Conservation (phyloP, 352 stramenopile species). For the Thraustochytrium striatum region DNA sequence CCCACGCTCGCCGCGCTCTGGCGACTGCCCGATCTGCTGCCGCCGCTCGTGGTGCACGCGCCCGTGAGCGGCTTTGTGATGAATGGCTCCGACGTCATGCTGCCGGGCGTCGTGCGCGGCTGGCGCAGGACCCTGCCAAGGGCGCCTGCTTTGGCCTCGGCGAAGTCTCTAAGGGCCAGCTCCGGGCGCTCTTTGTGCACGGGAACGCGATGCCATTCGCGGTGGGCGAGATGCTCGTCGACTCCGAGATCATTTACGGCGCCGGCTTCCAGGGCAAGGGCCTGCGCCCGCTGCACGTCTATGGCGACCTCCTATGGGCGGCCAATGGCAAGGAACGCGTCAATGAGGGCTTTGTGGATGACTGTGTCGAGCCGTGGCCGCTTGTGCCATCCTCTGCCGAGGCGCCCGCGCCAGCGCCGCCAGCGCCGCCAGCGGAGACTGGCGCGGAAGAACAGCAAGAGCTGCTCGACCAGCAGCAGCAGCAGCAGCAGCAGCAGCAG, state of each 20-base stretch:
- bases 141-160: slow-evolving; percentile 21
- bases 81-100: slow-evolving; percentile 10
- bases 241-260: slow-evolving; percentile 22
- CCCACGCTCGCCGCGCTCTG: slow-evolving; percentile 12
- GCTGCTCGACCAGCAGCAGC: not conserved
- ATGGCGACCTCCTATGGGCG: slow-evolving; percentile 24
- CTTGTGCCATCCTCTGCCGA: not conserved
- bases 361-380: not conserved
- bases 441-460: not conserved
- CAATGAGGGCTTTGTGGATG: slow-evolving; percentile 28
- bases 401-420: not conserved
- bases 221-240: slow-evolving; percentile 31
- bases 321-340: not conserved
- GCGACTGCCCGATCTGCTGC: slow-evolving; percentile 4
- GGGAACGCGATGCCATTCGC: not conserved
- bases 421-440: not conserved
- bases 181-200: not conserved
- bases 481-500: not conserved
- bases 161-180: slow-evolving; percentile 9
- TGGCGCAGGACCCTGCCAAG: not conserved
- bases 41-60: slow-evolving; percentile 8
- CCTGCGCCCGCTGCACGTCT: not conserved
- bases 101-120: slow-evolving; percentile 19
- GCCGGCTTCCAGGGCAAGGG: slow-evolving; percentile 14
- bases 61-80: slow-evolving; percentile 28